These are phyloP conservation scores for Ophiostoma montium DNA, from an alignment of 2,329 filamentous ascomycete species.

Conservation along the genomic window DNA sequence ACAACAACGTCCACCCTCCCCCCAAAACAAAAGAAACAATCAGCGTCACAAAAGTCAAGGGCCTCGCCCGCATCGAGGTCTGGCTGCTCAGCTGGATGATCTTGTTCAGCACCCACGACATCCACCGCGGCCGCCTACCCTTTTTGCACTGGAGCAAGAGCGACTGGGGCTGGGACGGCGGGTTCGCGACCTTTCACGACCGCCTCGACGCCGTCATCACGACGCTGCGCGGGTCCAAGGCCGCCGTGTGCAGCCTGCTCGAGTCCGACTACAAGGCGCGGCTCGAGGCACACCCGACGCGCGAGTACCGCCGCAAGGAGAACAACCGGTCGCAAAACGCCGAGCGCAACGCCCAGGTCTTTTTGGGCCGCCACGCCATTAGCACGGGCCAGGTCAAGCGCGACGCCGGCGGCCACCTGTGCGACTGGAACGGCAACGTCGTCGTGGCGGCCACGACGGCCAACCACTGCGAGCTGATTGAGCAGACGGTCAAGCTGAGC, in stretches of 20 bases:
- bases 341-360: slow-evolving; percentile 13
- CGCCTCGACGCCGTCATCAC: slow-evolving; percentile 11
- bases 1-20: not conserved
- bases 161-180: slow-evolving; percentile 13
- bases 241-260: slow-evolving; percentile 13
- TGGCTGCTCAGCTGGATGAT: slow-evolving; percentile 14
- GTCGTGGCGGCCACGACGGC: slow-evolving; percentile 5
- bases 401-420: slow-evolving; percentile 7
- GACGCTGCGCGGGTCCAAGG: slow-evolving; percentile 12
- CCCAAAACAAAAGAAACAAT: slow-evolving; percentile 8
- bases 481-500: slow-evolving; percentile 8
- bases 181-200: slow-evolving; percentile 7
- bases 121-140: slow-evolving; percentile 10
- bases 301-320: slow-evolving; percentile 14
- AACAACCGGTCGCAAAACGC: slow-evolving; percentile 14
- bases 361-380: slow-evolving; percentile 13
- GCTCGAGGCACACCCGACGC: slow-evolving; percentile 11
- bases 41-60: slow-evolving; percentile 13
- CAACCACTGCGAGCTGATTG: slow-evolving; percentile 10
- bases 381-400: slow-evolving; percentile 8
- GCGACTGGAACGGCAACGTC: slow-evolving; percentile 12
- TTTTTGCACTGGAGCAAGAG: slow-evolving; percentile 12
- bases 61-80: slow-evolving; percentile 12
- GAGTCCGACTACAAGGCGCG: slow-evolving; percentile 12
- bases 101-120: slow-evolving; percentile 9